These are phyloP conservation scores for Vickermania ingenoplastis DNA, from an alignment of 208 protist species.

Conservation along the genomic window DNA sequence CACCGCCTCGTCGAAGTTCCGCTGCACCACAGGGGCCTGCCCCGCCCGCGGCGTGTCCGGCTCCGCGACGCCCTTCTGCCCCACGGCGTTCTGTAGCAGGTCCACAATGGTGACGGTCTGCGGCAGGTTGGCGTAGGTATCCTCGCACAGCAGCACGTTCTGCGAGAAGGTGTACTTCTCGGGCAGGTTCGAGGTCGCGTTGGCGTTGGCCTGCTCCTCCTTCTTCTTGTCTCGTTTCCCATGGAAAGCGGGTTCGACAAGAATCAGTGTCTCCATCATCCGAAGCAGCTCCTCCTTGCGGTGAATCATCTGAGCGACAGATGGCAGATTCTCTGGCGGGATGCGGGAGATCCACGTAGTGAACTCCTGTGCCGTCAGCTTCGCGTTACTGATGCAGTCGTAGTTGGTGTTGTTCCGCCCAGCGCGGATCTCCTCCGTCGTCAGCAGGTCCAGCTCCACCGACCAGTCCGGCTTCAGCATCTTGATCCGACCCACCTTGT, in stretches of 20 bases:
- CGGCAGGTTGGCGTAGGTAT: constrained; percentile 67
- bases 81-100: constrained; percentile 76
- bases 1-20: constrained; percentile 67
- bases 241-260: constrained; percentile 76
- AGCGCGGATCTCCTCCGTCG: constrained; percentile 63
- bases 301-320: constrained; percentile 46
- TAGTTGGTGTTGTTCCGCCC: constrained; percentile 86
- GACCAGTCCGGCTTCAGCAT: constrained; percentile 85
- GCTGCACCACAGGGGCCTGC: constrained; percentile 16
- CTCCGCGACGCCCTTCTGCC: constrained; percentile 64
- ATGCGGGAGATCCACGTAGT: constrained; percentile 61
- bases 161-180: constrained; percentile 86
- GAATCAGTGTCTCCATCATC: constrained; percentile 68
- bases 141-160: constrained; percentile 81
- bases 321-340: constrained; percentile 38
- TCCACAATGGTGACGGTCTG: constrained; percentile 85
- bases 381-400: constrained; percentile 89
- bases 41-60: constrained; percentile 78
- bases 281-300: constrained; percentile 76
- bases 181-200: constrained; percentile 18
- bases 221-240: constrained; percentile 51
- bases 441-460: constrained; percentile 83
- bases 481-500: constrained; percentile 88
- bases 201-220: constrained; percentile 28
- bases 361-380: constrained; percentile 65